Evolutionary conservation across 179 eudicot species (phyloP), one percentile per base, ranked within the genome.

Genomic region (Pouteria campechiana): DNA sequence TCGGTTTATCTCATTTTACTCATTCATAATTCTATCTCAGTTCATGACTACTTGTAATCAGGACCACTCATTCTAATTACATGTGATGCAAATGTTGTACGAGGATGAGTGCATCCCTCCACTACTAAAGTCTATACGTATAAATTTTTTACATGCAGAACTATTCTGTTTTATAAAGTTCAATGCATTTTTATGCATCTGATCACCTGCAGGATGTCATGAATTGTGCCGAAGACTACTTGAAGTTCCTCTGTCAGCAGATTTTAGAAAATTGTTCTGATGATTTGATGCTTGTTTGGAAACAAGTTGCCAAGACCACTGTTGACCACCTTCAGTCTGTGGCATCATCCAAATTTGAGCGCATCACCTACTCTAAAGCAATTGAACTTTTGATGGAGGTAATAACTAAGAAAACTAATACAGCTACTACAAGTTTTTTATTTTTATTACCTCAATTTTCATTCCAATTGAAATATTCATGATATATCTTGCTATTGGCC

Each of bases 281-380:
- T 27, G 95, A 86, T 53, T 59, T 90, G 50, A 62, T 62, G 21
- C 86, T 90, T 46, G 25, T 86, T 17, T 50, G 74, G 0, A 90
- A 79, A 63, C 59, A 95, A 17, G 64, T 82, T 2, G 90, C 86
- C 46, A 75, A 70, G 19, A 61, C 67, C 37, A 65, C 79, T 10
- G 48, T 36, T 50, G 68, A 63, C 20, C 90, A 84, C 17, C 87
- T 90, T 50, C 68, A 69, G 27, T 53, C 62, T 22, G 12, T 76
- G 37, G 56, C 56, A 20, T 52, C 75, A 48, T 46, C 54, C 17
- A 36, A 72, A 30, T 79, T 79, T 53, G 72, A 68, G 61, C 81
- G 63, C 65, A 75, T 82, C 18, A 63, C 96, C n/a, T 90, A 90
- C 52, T 51, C 78, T 37, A 72, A 77, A 38, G 98, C 94, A 46